Evolutionary conservation across 169 alveolate genomes (phyloP), one percentile per base, ranked within the genome.

Genomic region (Toxoplasma gondii): DNA sequence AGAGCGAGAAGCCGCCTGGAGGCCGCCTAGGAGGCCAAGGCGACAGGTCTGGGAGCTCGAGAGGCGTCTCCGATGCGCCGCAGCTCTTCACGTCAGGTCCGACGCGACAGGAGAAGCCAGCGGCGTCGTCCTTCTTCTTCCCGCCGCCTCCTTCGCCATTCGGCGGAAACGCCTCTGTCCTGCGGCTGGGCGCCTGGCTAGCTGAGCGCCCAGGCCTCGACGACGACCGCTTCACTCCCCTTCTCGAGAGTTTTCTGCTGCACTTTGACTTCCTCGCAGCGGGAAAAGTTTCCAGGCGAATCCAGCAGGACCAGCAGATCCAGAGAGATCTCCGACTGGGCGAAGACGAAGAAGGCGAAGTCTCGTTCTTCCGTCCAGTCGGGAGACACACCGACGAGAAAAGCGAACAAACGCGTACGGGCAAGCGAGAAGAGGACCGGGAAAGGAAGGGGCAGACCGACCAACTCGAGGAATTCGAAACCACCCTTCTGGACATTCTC

Each of bases 241-340:
- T 82, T 12, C 41, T 82, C 39, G 90, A 82, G 39, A 82, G 90
- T 31, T 43, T 82, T 43, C 90, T 82, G 69, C 67, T 82, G 27
- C 90, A 82, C 90, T 82, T 82, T 31, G 90, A 82, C 90, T 82
- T 82, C 90, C 38, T 82, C 41, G 69, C n/a, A 1, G 90, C 90
- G n/a, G 90, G 54, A 7, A 43, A 22, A 31, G 39, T 0, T 19
- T 82, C 67, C 69, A 41, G 39, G 44, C 10, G 64, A 29, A 7
- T 82, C 24, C 88, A 27, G 67, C 90, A 43, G 90, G 38, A 82
- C 38, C 69, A 39, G 90, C 90, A 82, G 90, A 9, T 41, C 43
- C 90, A 44, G 64, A 29, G 54, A 16, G n/a, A 82, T 27, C 90
- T 41, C 5, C 90, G 19, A 5, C 67, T 82, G 5, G 69, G 31